These are phyloP conservation scores for Medicago truncatula DNA, from an alignment of 306 rosid genomes.

Conservation along the genomic window DNA sequence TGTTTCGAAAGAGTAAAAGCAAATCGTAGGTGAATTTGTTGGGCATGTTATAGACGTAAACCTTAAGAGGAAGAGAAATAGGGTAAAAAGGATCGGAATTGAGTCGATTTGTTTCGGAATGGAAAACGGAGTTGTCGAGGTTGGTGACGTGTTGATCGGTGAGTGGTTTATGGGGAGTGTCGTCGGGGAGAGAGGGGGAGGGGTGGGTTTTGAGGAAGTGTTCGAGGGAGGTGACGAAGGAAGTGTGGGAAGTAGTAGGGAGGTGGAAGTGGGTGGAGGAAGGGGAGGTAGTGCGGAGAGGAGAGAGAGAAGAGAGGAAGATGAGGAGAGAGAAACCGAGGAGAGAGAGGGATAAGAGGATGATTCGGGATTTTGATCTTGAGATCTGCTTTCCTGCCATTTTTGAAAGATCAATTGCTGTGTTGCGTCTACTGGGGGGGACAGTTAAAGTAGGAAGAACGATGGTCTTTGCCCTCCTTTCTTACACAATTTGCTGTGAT, in stretches of 20 bases:
- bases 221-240: conserved; percentile 77
- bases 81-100: conserved; percentile 65
- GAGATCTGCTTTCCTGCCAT: conserved; percentile 57
- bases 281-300: conserved; percentile 29
- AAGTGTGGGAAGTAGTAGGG: conserved; percentile 52
- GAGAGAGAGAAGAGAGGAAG: conserved; percentile 55
- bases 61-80: conserved; percentile 56
- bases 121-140: conserved; percentile 54
- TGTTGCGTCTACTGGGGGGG: not conserved
- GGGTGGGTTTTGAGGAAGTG: conserved; percentile 59
- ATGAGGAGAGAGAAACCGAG: conserved; percentile 53
- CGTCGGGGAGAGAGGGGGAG: conserved; percentile 25
- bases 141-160: conserved; percentile 31
- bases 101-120: conserved; percentile 43
- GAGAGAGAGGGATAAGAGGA: conserved; percentile 53
- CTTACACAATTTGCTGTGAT: no score
- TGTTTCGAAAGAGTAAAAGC: conserved; percentile 65
- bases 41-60: conserved; percentile 93
- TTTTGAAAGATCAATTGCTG: not conserved
- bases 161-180: conserved; percentile 15
- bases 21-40: conserved; percentile 80
- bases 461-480: no score
- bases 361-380: conserved; percentile 66
- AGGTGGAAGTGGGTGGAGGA: conserved; percentile 9
- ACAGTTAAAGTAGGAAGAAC: not conserved